Conservation (phyloP, 1,139 yeast genomes). For the Magnusiomyces tetraspermus region DNA sequence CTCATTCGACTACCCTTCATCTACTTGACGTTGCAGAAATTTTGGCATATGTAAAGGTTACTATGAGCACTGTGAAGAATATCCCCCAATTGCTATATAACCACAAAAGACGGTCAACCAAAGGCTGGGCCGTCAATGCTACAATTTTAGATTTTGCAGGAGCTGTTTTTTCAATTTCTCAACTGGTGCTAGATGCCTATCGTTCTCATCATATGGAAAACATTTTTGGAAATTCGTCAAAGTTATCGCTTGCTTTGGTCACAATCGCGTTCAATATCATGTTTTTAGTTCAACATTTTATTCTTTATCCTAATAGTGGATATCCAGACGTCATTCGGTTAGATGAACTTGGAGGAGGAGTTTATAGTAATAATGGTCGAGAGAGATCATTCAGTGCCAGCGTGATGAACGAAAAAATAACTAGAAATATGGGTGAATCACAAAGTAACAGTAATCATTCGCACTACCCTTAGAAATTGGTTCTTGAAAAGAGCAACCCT, state of each 20-base stretch:
- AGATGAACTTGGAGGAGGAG: conserved; percentile 7
- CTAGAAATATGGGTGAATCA: background rate
- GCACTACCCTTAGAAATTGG: too few species aligned
- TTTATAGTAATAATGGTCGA: background rate
- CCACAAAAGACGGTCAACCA: conserved; percentile 43
- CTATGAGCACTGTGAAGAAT: conserved; percentile 49
- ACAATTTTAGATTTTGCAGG: conserved; percentile 46
- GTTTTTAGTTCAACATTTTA: conserved; percentile 29
- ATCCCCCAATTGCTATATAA: conserved; percentile 54
- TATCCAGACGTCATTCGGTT: conserved; percentile 12
- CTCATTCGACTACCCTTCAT: background rate
- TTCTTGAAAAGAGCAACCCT: too few species aligned
- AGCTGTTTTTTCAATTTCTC: conserved; percentile 42
- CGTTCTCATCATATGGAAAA: conserved; percentile 24
- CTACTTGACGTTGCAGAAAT: conserved; percentile 32
- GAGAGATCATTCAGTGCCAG: background rate
- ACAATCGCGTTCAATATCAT: conserved; percentile 29
- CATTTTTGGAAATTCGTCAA: conserved; percentile 6
- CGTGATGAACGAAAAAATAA: background rate
- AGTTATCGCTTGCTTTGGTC: conserved; percentile 17
- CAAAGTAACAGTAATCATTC: background rate
- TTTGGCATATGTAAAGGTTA: conserved; percentile 44
- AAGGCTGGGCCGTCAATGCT: conserved; percentile 49
- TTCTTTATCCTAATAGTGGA: conserved; percentile 10
- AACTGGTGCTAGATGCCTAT: conserved; percentile 38